Percentiles rank a stretch among this genome's conserved stretches.
phyloP scores from a whole-genome alignment of 805 yeast genomes.

The Brettanomyces naardenensis region DNA sequence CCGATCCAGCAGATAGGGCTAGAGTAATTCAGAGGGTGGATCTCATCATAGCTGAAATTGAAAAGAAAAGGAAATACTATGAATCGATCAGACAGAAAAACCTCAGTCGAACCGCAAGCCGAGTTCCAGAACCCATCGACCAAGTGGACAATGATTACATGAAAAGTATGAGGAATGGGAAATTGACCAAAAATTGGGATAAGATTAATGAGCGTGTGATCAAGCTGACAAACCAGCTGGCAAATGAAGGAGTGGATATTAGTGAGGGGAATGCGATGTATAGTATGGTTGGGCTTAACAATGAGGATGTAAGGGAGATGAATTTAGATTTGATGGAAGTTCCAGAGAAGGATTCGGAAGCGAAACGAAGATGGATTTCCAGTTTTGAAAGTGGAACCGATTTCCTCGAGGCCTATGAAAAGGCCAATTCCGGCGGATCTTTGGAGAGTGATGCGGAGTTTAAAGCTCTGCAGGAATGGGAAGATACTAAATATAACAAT shows the following conservation, averaged over 20 bases:
- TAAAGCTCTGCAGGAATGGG: slow-evolving; percentile 16
- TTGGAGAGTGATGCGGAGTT: slow-evolving; percentile 13
- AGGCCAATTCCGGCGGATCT: slow-evolving; percentile 5
- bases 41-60: slow-evolving; percentile 28
- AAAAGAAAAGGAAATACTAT: slow-evolving; percentile 31
- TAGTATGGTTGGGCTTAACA: slow-evolving; percentile 29
- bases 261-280: slow-evolving; percentile 6
- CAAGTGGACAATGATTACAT: slow-evolving; percentile 16
- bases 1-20: slow-evolving; percentile 5
- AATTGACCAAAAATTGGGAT: slow-evolving; percentile 35
- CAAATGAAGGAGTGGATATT: slow-evolving; percentile 13
- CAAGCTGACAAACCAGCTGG: slow-evolving; percentile 10
- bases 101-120: too few species aligned
- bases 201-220: slow-evolving; percentile 28
- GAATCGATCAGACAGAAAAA: not conserved
- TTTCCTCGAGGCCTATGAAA: slow-evolving; percentile 12
- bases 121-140: not conserved
- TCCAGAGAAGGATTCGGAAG: slow-evolving; percentile 7
- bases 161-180: slow-evolving; percentile 17
- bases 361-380: slow-evolving; percentile 2
- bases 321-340: slow-evolving; percentile 24
- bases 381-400: slow-evolving; percentile 1
- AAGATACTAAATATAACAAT: slow-evolving; percentile 9
- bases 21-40: slow-evolving; percentile 34
- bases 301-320: slow-evolving; percentile 36